Evolutionary conservation across 495 filamentous ascomycete genomes (phyloP).

Genomic region (Aspergillus avenaceus): DNA sequence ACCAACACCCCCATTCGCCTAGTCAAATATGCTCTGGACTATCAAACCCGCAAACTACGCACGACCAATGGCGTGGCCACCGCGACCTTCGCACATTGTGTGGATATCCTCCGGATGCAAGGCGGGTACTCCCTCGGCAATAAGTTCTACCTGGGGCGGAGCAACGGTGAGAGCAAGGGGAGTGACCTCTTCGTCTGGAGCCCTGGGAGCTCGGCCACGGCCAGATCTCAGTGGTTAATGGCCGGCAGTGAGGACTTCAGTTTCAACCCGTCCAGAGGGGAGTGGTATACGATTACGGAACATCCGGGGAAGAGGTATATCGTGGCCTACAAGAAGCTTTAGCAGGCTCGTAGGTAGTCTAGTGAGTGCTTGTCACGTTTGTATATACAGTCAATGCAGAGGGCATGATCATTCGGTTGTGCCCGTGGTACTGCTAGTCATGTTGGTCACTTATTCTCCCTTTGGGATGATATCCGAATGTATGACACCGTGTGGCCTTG

Average conservation of each 20-base stretch:
- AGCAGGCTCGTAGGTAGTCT: neutral
- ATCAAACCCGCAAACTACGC: conserved; percentile 9
- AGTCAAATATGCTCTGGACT: conserved; percentile 20
- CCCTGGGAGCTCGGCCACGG: conserved; percentile 6
- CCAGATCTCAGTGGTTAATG: conserved; percentile 12
- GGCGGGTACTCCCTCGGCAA: conserved; percentile 16
- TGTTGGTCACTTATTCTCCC: too few species aligned
- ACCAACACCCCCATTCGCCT: conserved; percentile 7
- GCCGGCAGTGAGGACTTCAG: conserved; percentile 23
- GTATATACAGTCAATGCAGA: neutral
- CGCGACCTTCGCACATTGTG: conserved; percentile 17
- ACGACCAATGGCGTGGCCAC: conserved; percentile 13
- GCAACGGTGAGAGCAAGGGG: conserved; percentile 13
- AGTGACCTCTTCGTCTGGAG: conserved; percentile 22
- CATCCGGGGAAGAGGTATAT: conserved; percentile 14
- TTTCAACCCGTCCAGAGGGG: conserved; percentile 13
- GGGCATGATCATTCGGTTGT: too few species aligned
- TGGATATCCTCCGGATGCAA: conserved; percentile 18
- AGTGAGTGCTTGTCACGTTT: neutral
- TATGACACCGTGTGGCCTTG: too few species aligned
- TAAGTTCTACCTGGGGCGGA: conserved; percentile 19
- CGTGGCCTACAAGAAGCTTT: conserved; percentile 15
- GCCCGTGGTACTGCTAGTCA: too few species aligned
- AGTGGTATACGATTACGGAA: conserved; percentile 26
- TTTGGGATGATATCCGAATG: too few species aligned